phyloP scores from a whole-genome alignment of 1,284 basidiomycete species.

The Amylostereum chailletii region DNA sequence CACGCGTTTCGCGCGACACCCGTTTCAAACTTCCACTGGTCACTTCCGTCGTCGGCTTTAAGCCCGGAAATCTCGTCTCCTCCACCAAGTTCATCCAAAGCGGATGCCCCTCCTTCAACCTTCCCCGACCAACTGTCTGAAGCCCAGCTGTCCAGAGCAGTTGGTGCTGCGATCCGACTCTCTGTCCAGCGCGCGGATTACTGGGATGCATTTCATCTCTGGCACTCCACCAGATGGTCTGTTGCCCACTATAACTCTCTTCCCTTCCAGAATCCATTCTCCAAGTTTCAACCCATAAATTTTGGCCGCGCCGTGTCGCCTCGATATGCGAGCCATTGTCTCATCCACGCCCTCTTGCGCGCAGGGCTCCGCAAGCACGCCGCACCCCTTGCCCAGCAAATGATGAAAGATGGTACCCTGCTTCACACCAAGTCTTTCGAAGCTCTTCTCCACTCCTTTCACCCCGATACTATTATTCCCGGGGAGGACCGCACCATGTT shows the following conservation, averaged over 20 bases:
- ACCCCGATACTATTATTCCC: slow-evolving; percentile 8
- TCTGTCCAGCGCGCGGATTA: slow-evolving; percentile 34
- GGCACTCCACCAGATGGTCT: slow-evolving; percentile 48
- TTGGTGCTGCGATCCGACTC: slow-evolving; percentile 44
- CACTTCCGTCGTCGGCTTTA: no score
- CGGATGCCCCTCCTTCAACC: slow-evolving; percentile 1
- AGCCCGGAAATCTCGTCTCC: no score
- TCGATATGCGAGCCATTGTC: slow-evolving; percentile 48
- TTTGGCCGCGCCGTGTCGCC: slow-evolving; percentile 44
- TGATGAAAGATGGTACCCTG: slow-evolving; percentile 44
- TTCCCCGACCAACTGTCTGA: slow-evolving; percentile 17
- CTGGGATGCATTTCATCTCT: slow-evolving; percentile 43
- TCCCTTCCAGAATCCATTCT: slow-evolving; percentile 2
- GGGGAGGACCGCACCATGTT: slow-evolving; percentile 1
- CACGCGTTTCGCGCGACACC: no score
- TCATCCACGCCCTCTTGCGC: slow-evolving; percentile 57
- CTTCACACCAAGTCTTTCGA: slow-evolving; percentile 41
- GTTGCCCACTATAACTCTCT: slow-evolving; percentile 5
- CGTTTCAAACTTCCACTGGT: no score
- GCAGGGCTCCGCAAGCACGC: slow-evolving; percentile 39
- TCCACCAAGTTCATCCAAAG: slow-evolving; percentile 1
- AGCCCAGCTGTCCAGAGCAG: slow-evolving; percentile 41
- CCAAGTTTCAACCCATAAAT: slow-evolving; percentile 28
- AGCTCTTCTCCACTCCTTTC: slow-evolving; percentile 30
- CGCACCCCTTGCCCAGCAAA: slow-evolving; percentile 33